Conservation (phyloP, 75 land plant species). For the Chamaecyparis obtusa region DNA sequence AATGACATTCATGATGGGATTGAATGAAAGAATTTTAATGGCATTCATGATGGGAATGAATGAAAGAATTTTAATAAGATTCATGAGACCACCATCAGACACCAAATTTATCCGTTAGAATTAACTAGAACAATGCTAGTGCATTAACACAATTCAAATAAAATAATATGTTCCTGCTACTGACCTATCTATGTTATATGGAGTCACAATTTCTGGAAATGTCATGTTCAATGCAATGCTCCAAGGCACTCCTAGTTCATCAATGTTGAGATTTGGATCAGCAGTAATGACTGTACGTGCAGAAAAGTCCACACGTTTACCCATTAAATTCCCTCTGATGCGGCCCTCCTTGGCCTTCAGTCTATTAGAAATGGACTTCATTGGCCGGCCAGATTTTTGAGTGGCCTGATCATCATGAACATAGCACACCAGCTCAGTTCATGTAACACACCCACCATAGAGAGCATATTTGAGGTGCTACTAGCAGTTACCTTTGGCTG, state of each 20-base stretch:
- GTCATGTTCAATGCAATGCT: constrained; percentile 95
- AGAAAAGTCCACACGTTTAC: constrained; percentile 98
- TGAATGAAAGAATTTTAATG: no score
- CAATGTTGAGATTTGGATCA: constrained; percentile 98
- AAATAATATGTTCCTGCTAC: not conserved
- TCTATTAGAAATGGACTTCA: constrained; percentile 95
- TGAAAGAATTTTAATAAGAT: no score
- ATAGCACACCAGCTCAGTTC: not conserved
- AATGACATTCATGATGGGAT: no score
- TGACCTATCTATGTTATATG: constrained; percentile 96
- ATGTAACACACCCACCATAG: not conserved
- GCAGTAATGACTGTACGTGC: constrained; percentile 99
- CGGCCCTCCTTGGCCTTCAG: constrained; percentile 99
- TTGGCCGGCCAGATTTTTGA: constrained; percentile 94
- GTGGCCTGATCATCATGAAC: constrained; percentile 56
- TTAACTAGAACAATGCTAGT: not conserved
- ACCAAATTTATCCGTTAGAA: no score
- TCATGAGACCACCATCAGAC: no score
- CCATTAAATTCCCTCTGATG: constrained; percentile 98
- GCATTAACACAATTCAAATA: not conserved
- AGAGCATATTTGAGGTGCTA: not conserved
- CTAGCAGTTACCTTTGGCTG: constrained; percentile 80
- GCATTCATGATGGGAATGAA: not conserved
- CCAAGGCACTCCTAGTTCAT: constrained; percentile 98
- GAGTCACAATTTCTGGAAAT: constrained; percentile 99